Evolutionary conservation across 768 basidiomycete species (phyloP), one percentile per base, ranked within the genome.

Genomic region (Tricholoma sp.): DNA sequence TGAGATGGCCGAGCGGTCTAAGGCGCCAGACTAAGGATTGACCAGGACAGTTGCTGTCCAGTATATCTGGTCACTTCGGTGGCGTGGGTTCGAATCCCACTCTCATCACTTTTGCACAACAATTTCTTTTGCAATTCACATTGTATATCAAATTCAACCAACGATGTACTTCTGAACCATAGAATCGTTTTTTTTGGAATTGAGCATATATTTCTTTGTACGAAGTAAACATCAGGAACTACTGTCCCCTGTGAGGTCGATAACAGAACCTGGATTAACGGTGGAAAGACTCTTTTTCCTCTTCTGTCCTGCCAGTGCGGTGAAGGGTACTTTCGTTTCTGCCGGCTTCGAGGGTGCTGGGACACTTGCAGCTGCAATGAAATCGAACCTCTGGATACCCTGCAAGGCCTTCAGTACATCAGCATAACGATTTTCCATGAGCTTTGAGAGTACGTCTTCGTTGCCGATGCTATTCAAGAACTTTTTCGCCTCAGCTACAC

Each of bases 1-100:
- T 71, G 78, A 81, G 82, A 83, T 84, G 82, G 82, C 82, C 82
- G 82, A 84, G 82, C 80, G 82, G 82, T 83, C 82, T 79, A 83
- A 84, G 82, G 82, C 82, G 82, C 80, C 81, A 83, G 81, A 83
- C 81, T 79, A 80, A 80, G 79, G 80, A 72, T 2, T 24, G 53
- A 56, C 44, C 49, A 51, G 42, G 41, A 15, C 56, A 57, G 51
- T 45, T 29, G 49, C 41, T 44, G 41, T n/a, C 6, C 50, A 18
- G 32, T 52, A 24, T 33, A 57, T 51, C 50, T 57, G 51, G 51
- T 57, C 49, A 36, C 55, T 31, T 39, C 17, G 48, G 50, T 34
- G 49, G 49, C 49, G 49, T 34, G 49, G 37, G 44, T 57, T 57
- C 52, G 57, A 53, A 54, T 48, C 47, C 47, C 51, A 52, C 53